These are phyloP conservation scores for Cystofilobasidium bisporidii DNA, from an alignment of 768 basidiomycete genomes.

Conservation along the genomic window DNA sequence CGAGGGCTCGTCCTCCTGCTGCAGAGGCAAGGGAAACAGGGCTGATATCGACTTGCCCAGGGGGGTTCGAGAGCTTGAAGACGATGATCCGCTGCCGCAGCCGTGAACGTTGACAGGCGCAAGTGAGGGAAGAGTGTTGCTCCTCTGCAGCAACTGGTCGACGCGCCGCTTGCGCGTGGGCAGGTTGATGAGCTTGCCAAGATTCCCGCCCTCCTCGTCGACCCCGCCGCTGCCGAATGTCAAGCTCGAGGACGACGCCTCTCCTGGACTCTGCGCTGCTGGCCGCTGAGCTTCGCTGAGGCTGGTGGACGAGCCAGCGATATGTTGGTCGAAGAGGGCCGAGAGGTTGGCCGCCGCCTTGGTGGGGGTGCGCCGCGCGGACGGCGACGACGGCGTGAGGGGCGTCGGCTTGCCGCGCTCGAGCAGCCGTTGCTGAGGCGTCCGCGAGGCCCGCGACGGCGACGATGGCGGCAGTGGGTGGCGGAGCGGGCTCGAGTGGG, in stretches of 20 bases:
- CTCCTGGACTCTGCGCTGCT: not conserved
- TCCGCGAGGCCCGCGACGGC: not conserved
- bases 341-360: not conserved
- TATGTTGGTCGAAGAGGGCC: not conserved
- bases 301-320: not conserved
- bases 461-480: not conserved
- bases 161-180: not conserved
- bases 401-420: not conserved
- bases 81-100: too few relatives aligned
- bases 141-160: not conserved
- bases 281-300: not conserved
- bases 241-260: not conserved
- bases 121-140: not conserved
- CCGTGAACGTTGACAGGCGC: not conserved
- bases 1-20: not conserved
- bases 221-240: not conserved
- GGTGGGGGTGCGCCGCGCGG: not conserved
- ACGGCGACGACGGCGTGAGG: not conserved
- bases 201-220: not conserved
- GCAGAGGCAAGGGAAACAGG: not conserved
- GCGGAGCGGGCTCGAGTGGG: not conserved
- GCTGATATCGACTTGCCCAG: not conserved
- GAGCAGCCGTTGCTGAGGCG: not conserved
- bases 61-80: not conserved
- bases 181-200: slow-evolving; percentile 4